Evolutionary conservation across 306 rosid species (phyloP), one percentile per base, ranked within the genome.

Genomic region (Cucurbita maxima): DNA sequence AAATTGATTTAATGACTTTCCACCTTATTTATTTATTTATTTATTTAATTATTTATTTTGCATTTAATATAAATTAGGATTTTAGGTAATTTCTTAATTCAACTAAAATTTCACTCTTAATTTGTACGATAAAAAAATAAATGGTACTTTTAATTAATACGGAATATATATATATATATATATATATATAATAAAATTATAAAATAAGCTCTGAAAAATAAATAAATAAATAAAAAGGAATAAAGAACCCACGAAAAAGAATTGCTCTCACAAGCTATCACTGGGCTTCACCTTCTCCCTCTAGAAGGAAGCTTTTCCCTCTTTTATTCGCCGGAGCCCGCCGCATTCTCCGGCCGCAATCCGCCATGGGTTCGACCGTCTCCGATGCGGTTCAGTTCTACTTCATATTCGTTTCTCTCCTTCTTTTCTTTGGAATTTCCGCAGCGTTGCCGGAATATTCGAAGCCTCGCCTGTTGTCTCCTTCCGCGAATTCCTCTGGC

Each of bases 311-410:
- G 63, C 71, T 51, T 41, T 60, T 40, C 25, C 51, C n/a, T 44
- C 43, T 12, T 25, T 66, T 16, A 5, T 8, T 52, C 68, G 61
- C 12, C 74, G 76, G 76, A 81, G 68, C 73, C 84, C 82, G 44
- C 82, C 83, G 76, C 84, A 77, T 82, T 82, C 55, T 41, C n/a
- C 48, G 73, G 78, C 37, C 60, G 86, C 88, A 88, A 87, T 86
- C 37, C 54, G 87, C 90, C 90, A 91, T 91, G 93, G 93, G 74
- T 82, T 4, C 58, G 59, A 1, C 79, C 15, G 75, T 83, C 87
- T 78, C 53, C 76, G 88, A 86, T 79, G 71, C 53, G 48, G 34
- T 69, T 11, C 13, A 36, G 54, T 58, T 76, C 60, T 57, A 57
- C 47, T 43, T 76, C 14, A 20, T 76, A 10, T 18, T 77, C 10